Evolutionary conservation across 2,329 filamentous ascomycete genomes (phyloP).

Genomic region (Penicillium sp.): DNA sequence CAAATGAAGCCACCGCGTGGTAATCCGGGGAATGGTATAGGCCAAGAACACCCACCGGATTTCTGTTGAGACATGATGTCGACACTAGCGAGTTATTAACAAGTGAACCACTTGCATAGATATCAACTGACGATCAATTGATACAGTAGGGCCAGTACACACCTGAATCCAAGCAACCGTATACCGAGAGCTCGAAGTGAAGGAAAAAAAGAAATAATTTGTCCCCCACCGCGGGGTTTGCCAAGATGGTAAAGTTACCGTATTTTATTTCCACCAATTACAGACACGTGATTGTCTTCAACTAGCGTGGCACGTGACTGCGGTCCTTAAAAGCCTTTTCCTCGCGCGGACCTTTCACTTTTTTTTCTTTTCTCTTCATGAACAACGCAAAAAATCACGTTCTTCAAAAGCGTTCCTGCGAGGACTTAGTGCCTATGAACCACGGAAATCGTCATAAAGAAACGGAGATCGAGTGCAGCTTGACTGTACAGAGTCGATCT

Average conservation of each 20-base stretch:
- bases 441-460: slow-evolving; percentile 55
- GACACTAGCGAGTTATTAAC: slow-evolving; percentile 19
- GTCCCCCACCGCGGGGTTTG: slow-evolving; percentile 25
- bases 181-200: slow-evolving; percentile 13
- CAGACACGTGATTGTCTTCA: background rate
- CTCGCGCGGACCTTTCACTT: slow-evolving; percentile 7
- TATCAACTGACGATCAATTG: slow-evolving; percentile 5
- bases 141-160: slow-evolving; percentile 1
- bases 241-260: slow-evolving; percentile 1
- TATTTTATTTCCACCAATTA: background rate
- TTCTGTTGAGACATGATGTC: slow-evolving; percentile 39
- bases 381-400: slow-evolving; percentile 55
- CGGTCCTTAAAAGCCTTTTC: slow-evolving; percentile 18
- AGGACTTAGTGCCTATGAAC: slow-evolving; percentile 51
- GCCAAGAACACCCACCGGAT: slow-evolving; percentile 32
- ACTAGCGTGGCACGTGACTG: slow-evolving; percentile 16
- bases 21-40: slow-evolving; percentile 21
- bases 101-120: background rate
- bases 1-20: slow-evolving; percentile 6
- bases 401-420: slow-evolving; percentile 56
- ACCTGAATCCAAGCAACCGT: slow-evolving; percentile 19
- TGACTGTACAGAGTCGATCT: slow-evolving; percentile 45
- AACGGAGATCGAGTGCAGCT: slow-evolving; percentile 47
- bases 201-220: slow-evolving; percentile 17
- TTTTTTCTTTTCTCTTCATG: slow-evolving; percentile 42